Percentiles rank a stretch among this genome's conserved stretches.
Evolutionary conservation across 352 stramenopile genomes (phyloP).

Genomic region (Globisporangium camurandrum): DNA sequence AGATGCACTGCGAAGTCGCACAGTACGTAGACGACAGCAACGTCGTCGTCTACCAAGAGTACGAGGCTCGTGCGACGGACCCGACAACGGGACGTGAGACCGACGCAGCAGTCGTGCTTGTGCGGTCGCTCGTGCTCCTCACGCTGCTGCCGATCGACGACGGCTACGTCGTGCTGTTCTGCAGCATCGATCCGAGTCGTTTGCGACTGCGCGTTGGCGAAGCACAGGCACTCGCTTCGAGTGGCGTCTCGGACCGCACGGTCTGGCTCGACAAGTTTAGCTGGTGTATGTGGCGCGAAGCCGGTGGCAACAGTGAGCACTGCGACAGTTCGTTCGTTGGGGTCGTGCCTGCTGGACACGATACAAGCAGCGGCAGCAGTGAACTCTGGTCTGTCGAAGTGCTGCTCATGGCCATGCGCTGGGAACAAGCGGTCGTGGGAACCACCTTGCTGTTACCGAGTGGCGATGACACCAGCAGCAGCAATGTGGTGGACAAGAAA

Average conservation of each 20-base stretch:
- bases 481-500: not conserved
- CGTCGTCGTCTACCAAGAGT: slow-evolving; percentile 29
- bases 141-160: slow-evolving; percentile 28
- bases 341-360: slow-evolving; percentile 16
- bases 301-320: slow-evolving; percentile 6
- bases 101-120: slow-evolving; percentile 12
- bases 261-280: slow-evolving; percentile 20
- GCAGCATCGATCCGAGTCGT: slow-evolving; percentile 17
- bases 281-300: slow-evolving; percentile 17
- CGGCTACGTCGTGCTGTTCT: slow-evolving; percentile 30
- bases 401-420: slow-evolving; percentile 16
- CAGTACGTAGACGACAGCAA: slow-evolving; percentile 29
- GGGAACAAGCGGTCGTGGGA: slow-evolving; percentile 11
- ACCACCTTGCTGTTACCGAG: slow-evolving; percentile 5
- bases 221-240: slow-evolving; percentile 12
- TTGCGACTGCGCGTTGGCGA: slow-evolving; percentile 18
- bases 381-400: slow-evolving; percentile 22
- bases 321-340: slow-evolving; percentile 14
- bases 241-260: slow-evolving; percentile 13
- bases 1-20: slow-evolving; percentile 22
- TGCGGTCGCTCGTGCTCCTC: slow-evolving; percentile 23
- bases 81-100: slow-evolving; percentile 5
- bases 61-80: slow-evolving; percentile 19
- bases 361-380: slow-evolving; percentile 8
- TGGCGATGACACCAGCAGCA: not conserved